Conservation (phyloP, 2,329 filamentous ascomycete genomes). For the Diplocarpon rosae region DNA sequence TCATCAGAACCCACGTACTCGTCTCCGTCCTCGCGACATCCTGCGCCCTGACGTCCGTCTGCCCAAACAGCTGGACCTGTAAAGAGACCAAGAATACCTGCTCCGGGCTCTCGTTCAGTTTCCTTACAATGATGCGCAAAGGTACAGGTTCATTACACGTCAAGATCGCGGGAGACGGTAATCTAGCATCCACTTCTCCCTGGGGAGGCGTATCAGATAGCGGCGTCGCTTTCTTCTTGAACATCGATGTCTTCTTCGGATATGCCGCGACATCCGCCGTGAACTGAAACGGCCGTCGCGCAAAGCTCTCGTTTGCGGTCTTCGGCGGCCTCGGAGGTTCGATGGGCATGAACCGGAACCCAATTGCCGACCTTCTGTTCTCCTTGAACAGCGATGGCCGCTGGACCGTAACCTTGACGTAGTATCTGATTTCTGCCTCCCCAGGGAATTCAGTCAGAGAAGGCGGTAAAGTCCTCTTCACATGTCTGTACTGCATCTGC, state of each 20-base stretch:
- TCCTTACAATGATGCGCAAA: slow-evolving; percentile 68
- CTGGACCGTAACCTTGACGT: slow-evolving; percentile 88
- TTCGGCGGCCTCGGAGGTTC: slow-evolving; percentile 67
- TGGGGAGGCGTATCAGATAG: slow-evolving; percentile 45
- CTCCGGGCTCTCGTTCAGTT: slow-evolving; percentile 56
- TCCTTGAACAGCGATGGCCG: slow-evolving; percentile 83
- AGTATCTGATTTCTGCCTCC: slow-evolving; percentile 86
- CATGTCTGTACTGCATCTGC: slow-evolving; percentile 55
- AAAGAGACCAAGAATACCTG: slow-evolving; percentile 66
- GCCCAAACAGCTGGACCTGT: slow-evolving; percentile 71
- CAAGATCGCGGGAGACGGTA: slow-evolving; percentile 79
- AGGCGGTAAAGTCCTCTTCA: slow-evolving; percentile 78
- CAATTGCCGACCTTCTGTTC: slow-evolving; percentile 60
- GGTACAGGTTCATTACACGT: slow-evolving; percentile 84
- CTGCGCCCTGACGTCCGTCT: slow-evolving; percentile 69
- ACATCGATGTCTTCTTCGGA: slow-evolving; percentile 23
- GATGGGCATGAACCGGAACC: slow-evolving; percentile 84
- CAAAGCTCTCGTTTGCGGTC: slow-evolving; percentile 71
- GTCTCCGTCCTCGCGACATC: slow-evolving; percentile 60
- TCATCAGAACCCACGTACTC: slow-evolving; percentile 65
- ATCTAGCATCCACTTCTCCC: slow-evolving; percentile 64
- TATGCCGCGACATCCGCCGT: slow-evolving; percentile 29
- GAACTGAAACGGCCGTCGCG: slow-evolving; percentile 57
- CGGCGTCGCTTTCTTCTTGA: slow-evolving; percentile 20
- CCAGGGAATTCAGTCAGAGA: slow-evolving; percentile 79